Evolutionary conservation across 2,329 filamentous ascomycete species (phyloP).

Genomic region (Neofusicoccum kwambonambiense): DNA sequence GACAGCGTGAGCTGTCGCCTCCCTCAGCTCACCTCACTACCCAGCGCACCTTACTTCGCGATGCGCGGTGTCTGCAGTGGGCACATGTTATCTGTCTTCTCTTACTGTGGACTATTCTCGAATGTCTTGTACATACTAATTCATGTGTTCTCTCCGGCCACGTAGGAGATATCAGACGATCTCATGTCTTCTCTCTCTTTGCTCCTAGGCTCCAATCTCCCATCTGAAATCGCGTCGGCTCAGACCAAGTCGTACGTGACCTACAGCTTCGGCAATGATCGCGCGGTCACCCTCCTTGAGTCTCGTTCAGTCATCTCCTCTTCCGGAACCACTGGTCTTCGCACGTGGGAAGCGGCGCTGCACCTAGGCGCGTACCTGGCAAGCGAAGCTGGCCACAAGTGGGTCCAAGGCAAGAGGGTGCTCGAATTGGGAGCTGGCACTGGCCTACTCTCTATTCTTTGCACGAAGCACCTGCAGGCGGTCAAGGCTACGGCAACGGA

Average conservation of each 20-base stretch:
- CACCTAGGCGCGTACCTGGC: slow-evolving; percentile 69
- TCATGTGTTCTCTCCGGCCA: slow-evolving; percentile 23
- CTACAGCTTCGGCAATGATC: slow-evolving; percentile 51
- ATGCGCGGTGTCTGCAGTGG: background rate
- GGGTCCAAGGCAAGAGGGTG: slow-evolving; percentile 57
- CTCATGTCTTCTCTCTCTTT: slow-evolving; percentile 68
- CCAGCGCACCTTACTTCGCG: background rate
- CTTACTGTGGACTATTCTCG: background rate
- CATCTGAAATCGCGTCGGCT: slow-evolving; percentile 63
- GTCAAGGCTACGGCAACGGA: slow-evolving; percentile 67
- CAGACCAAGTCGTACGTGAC: slow-evolving; percentile 75
- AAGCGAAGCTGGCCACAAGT: slow-evolving; percentile 40
- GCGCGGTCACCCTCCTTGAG: slow-evolving; percentile 64
- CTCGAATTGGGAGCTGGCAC: slow-evolving; percentile 76
- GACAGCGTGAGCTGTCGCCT: background rate
- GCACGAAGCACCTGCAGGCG: slow-evolving; percentile 64
- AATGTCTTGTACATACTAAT: slow-evolving; percentile 19
- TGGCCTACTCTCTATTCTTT: slow-evolving; percentile 71
- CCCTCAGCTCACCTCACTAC: background rate
- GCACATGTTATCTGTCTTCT: background rate
- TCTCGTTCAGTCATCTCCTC: slow-evolving; percentile 67
- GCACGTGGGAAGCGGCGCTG: slow-evolving; percentile 79
- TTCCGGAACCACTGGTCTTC: slow-evolving; percentile 70
- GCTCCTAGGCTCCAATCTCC: slow-evolving; percentile 63
- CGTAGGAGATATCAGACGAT: slow-evolving; percentile 78